Base-by-base conservation (phyloP, 106 monocot species). In the Amphibolis antarctica region DNA sequence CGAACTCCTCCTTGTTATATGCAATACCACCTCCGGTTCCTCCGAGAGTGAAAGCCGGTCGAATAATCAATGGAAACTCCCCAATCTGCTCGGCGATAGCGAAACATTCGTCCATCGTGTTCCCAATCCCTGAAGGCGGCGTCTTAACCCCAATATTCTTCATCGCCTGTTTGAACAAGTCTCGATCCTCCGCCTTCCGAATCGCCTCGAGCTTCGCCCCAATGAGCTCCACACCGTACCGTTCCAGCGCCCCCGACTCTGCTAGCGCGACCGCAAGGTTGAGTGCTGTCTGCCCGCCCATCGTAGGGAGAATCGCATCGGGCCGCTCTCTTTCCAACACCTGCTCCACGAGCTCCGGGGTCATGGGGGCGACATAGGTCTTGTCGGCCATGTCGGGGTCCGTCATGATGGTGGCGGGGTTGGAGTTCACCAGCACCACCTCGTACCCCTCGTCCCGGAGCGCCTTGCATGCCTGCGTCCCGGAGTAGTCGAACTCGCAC, bases 331-430 rank as follows among this genome's bases (percentile, higher is more conserved):
- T 22, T 19, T 69, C 76, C 66, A 96, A 69, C 72, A 96, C 59
- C 46, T 74, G 79, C 71, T 82, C 90, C 50, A 96, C 76, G 57
- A 90, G 76, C 17, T 84, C 82, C 0, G 90, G 90, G 59, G 90
- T 87, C 90, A 96, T 90, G 68, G 96, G 96, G 45, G 83, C 82
- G 23, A 96, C 77, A 62, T 96, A 96, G 69, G 96, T 96, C 42
- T 79, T 75, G 73, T 86, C 59, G 48, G 96, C 96, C 44, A 82
- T 80, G 71, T 61, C 87, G 9, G 96, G 96, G 75, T 96, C 96
- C 66, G 96, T 96, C 96, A 96, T 96, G 80, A 96, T 96, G 55
- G 96, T 96, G 47, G 96, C 96, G 12, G 96, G 96, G 57, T 96
- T 96, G 56, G 96, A 96, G 73, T 96, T 96, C n/a, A 96, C 62